These are phyloP conservation scores for Aegle marmelos DNA, from an alignment of 345 rosid genomes.

Conservation along the genomic window DNA sequence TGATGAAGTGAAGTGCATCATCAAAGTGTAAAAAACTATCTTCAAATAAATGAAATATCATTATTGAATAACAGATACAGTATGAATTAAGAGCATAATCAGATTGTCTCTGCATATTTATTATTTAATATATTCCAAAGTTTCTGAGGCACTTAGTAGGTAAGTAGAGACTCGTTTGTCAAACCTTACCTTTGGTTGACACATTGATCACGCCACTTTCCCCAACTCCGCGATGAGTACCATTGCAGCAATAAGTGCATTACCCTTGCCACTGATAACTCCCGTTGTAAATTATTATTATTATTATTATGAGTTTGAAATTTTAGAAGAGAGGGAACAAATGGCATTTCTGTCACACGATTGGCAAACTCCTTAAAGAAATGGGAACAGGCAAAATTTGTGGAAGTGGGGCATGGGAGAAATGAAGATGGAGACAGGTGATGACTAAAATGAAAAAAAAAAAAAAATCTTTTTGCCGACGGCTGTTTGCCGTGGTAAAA, in stretches of 20 bases:
- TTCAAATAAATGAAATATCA: no score
- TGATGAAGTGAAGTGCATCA: no score
- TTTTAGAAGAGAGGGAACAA: background rate
- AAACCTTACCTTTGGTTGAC: background rate
- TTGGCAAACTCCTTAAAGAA: no score
- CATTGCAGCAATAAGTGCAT: background rate
- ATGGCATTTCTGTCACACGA: background rate
- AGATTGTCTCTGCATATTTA: background rate
- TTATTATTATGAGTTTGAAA: background rate
- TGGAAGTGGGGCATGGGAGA: no score
- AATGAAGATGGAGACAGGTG: no score
- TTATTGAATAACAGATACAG: no score
- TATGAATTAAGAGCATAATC: background rate
- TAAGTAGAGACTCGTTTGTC: no score
- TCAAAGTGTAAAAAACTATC: no score
- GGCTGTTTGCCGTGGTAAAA: no score
- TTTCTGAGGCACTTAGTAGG: background rate
- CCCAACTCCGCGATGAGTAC: background rate
- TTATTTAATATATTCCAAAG: background rate
- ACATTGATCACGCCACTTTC: slow-evolving; percentile 3
- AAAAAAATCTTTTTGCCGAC: no score
- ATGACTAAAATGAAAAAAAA: no score
- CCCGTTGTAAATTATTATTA: background rate
- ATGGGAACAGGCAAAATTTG: no score
- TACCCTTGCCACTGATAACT: background rate